Evolutionary conservation across 768 basidiomycete genomes (phyloP).

Genomic region (Suillus fuscotomentosus): DNA sequence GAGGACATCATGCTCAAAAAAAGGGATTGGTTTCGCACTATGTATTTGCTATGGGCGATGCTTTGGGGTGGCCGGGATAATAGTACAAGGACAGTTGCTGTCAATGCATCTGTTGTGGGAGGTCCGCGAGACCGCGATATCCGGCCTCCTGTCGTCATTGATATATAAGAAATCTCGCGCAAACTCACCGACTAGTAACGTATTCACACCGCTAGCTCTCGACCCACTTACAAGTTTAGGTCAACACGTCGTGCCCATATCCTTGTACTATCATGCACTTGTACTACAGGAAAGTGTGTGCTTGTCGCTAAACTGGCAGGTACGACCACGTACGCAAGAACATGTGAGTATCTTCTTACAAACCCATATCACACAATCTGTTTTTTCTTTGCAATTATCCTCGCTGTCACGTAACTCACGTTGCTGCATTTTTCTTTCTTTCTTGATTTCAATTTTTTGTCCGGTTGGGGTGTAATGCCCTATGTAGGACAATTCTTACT

Average conservation of each 20-base stretch:
- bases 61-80: not conserved
- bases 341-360: no score
- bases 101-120: not conserved
- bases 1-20: conserved; percentile 20
- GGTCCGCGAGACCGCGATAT: not conserved
- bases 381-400: no score
- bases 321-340: no score
- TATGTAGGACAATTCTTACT: no score
- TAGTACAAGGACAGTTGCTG: not conserved
- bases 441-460: no score
- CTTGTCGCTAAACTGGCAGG: not conserved
- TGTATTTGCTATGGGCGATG: not conserved
- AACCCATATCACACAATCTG: no score
- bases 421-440: no score
- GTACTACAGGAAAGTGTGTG: not conserved
- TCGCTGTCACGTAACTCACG: no score
- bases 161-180: not conserved
- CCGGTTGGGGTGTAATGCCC: no score
- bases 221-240: not conserved
- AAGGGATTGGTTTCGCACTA: not conserved
- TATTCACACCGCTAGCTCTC: not conserved
- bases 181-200: not conserved
- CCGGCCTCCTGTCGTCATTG: not conserved
- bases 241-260: not conserved
- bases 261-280: not conserved